phyloP scores from a whole-genome alignment of 768 basidiomycete genomes.

The Agaricus bisporus region DNA sequence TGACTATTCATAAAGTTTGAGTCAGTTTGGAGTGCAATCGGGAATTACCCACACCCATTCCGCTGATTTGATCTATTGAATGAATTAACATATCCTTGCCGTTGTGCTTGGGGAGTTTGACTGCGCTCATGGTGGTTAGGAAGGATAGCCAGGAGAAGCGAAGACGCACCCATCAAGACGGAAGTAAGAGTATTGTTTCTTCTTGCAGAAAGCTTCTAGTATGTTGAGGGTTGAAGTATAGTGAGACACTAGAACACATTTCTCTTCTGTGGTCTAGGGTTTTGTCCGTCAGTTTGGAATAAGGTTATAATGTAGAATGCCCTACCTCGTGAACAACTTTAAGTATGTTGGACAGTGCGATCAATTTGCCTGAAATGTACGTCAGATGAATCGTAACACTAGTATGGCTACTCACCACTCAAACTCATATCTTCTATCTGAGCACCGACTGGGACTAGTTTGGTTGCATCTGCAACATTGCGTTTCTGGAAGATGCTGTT shows the following conservation, averaged over 20 bases:
- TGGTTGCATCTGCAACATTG: constrained; percentile 53
- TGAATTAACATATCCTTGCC: constrained; percentile 80
- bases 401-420: constrained; percentile 54
- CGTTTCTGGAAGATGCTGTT: constrained; percentile 30
- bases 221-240: constrained; percentile 93
- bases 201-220: constrained; percentile 80
- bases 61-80: constrained; percentile 80
- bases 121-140: constrained; percentile 28
- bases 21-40: background rate
- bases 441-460: constrained; percentile 52
- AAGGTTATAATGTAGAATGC: background rate
- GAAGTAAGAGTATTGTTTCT: constrained; percentile 67
- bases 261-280: constrained; percentile 73
- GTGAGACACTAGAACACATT: constrained; percentile 95
- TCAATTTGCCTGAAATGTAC: constrained; percentile 60
- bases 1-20: constrained; percentile 37
- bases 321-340: constrained; percentile 50
- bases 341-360: constrained; percentile 61
- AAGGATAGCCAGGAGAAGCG: background rate
- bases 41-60: constrained; percentile 52
- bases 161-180: constrained; percentile 77
- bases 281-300: background rate
- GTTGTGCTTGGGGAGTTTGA: constrained; percentile 68
- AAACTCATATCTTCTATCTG: constrained; percentile 66
- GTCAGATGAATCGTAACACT: background rate